phyloP scores from a whole-genome alignment of 2,329 filamentous ascomycete species.

The Hymenoscyphus fraxineus region DNA sequence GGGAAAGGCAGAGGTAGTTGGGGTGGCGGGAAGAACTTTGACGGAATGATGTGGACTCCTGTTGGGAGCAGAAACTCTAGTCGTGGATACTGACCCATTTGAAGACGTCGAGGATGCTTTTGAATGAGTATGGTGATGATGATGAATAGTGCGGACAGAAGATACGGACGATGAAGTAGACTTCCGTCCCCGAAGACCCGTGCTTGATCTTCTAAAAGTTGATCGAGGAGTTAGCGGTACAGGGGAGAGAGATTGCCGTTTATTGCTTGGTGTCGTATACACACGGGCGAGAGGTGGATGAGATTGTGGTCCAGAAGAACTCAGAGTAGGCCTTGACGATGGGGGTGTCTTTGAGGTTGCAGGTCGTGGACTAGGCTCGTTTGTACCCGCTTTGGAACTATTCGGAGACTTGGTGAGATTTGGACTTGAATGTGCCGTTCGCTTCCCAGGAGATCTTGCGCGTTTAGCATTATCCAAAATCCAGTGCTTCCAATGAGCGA shows the following conservation, averaged over 20 bases:
- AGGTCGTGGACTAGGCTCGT: conserved; percentile 56
- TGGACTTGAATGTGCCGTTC: conserved; percentile 48
- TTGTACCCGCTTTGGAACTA: conserved; percentile 42
- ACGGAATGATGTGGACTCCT: conserved; percentile 85
- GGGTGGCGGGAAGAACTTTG: conserved; percentile 91
- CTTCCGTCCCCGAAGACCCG: conserved; percentile 82
- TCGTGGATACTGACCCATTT: conserved; percentile 67
- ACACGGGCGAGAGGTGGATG: conserved; percentile 35
- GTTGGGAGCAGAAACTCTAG: conserved; percentile 60
- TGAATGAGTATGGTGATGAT: conserved; percentile 81
- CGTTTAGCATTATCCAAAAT: conserved; percentile 65
- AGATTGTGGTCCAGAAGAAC: conserved; percentile 33
- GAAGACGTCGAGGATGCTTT: conserved; percentile 94
- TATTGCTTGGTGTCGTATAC: conserved; percentile 47
- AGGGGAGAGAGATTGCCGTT: conserved; percentile 79
- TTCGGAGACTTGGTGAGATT: conserved; percentile 48
- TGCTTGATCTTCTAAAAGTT: conserved; percentile 77
- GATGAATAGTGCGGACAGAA: conserved; percentile 86
- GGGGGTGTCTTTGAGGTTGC: conserved; percentile 48
- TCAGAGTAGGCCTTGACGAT: conserved; percentile 36
- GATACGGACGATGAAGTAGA: conserved; percentile 95
- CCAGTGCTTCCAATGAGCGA: conserved; percentile 68
- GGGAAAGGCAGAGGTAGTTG: conserved; percentile 70
- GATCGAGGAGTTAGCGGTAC: conserved; percentile 84
- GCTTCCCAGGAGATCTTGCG: conserved; percentile 51